Conservation (phyloP, 345 rosid genomes). For the Tarenaya hassleriana region DNA sequence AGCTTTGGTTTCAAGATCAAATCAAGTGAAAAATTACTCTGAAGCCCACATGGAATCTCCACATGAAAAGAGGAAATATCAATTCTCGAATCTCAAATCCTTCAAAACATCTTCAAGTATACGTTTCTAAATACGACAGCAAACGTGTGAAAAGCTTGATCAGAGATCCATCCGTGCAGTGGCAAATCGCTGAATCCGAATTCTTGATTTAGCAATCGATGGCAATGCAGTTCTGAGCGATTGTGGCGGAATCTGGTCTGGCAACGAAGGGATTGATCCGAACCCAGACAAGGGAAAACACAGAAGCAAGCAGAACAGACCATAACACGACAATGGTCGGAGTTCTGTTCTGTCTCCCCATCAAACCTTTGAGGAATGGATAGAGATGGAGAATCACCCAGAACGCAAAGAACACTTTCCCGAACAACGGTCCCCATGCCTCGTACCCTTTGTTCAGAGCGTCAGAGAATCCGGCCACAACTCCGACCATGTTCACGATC, state of each 20-base stretch:
- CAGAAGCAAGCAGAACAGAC: conserved; percentile 93
- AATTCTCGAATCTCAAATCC: too few species aligned
- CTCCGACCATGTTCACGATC: conserved; percentile 82
- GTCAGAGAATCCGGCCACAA: conserved; percentile 98
- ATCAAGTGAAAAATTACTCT: too few species aligned
- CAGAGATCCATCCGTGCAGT: too few species aligned
- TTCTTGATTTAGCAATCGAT: conserved; percentile 73
- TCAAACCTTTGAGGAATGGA: conserved; percentile 98
- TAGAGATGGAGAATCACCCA: conserved; percentile 98
- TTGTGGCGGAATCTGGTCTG: conserved; percentile 21
- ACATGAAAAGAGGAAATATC: too few species aligned
- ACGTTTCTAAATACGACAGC: too few species aligned
- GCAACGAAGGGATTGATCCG: conserved; percentile 75
- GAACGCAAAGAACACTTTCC: conserved; percentile 86
- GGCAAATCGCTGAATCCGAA: too few species aligned
- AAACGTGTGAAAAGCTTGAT: too few species aligned
- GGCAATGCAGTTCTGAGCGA: conserved; percentile 55
- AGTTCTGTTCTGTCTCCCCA: conserved; percentile 96
- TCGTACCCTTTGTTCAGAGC: conserved; percentile 95
- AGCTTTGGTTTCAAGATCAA: too few species aligned
- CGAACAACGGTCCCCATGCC: conserved; percentile 97
- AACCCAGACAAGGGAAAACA: conserved; percentile 95
- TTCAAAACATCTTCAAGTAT: too few species aligned
- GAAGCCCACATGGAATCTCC: too few species aligned
- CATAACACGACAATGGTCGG: conserved; percentile 91